Conservation (phyloP, 768 basidiomycete genomes). For the Postia placenta region DNA sequence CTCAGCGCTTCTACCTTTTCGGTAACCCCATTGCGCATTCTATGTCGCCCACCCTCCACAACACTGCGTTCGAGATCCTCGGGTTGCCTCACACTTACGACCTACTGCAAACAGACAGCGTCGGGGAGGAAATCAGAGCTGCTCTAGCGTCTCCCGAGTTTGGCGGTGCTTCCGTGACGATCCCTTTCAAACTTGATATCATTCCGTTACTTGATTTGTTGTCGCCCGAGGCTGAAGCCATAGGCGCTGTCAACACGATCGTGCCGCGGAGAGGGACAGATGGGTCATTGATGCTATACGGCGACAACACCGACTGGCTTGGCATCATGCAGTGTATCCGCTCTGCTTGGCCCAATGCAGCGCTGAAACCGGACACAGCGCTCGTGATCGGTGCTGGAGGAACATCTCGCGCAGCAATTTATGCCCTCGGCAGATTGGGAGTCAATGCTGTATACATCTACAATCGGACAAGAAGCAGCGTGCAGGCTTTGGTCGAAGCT, state of each 20-base stretch:
- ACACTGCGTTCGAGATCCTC: constrained; percentile 74
- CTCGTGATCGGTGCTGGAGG: constrained; percentile 95
- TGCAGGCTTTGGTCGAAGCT: constrained; percentile 54
- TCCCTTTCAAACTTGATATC: constrained; percentile 90
- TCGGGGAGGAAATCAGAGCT: constrained; percentile 60
- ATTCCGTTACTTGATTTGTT: constrained; percentile 77
- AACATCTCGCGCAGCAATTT: constrained; percentile 90
- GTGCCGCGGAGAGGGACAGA: constrained; percentile 42
- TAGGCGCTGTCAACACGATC: constrained; percentile 96
- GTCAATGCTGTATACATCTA: constrained; percentile 72
- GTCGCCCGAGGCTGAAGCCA: constrained; percentile 73
- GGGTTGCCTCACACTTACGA: constrained; percentile 82
- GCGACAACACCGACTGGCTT: constrained; percentile 96
- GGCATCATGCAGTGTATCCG: constrained; percentile 65
- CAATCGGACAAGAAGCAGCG: constrained; percentile 79
- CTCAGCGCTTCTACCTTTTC: constrained; percentile 77
- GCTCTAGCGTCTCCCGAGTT: constrained; percentile 65
- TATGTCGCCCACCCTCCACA: constrained; percentile 91
- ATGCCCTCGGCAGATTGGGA: constrained; percentile 71
- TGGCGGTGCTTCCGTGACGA: constrained; percentile 95
- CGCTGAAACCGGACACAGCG: constrained; percentile 40
- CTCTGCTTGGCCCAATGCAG: constrained; percentile 32
- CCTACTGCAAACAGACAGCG: constrained; percentile 64
- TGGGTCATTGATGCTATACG: constrained; percentile 52
- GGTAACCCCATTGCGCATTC: constrained; percentile 86